Conservation (phyloP, 1,284 basidiomycete species). For the Cryptococcus sp. region DNA sequence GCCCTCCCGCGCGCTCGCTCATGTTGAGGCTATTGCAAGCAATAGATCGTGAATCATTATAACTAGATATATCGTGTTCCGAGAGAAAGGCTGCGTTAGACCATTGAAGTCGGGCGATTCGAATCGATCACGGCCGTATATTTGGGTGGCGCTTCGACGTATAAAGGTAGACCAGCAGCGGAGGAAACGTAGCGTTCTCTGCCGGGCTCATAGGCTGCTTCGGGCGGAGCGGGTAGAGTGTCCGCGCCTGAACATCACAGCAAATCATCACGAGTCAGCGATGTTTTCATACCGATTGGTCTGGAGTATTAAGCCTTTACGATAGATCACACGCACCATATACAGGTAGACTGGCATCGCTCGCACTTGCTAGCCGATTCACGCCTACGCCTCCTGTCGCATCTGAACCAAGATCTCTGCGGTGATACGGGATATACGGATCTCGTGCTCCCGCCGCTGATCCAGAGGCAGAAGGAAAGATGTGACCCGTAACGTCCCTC, state of each 20-base stretch:
- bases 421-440: no score
- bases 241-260: neutral
- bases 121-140: neutral
- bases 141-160: neutral
- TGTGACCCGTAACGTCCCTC: no score
- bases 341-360: neutral
- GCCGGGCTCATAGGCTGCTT: constrained; percentile 1
- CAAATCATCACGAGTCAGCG: neutral
- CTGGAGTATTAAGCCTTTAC: neutral
- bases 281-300: no score
- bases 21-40: no score
- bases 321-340: neutral
- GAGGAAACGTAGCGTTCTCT: neutral
- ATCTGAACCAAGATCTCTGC: no score
- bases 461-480: no score
- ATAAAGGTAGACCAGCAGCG: neutral
- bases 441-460: no score
- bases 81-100: no score
- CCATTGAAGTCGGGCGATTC: no score
- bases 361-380: neutral
- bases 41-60: no score
- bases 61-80: no score
- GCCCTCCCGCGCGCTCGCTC: no score
- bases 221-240: neutral
- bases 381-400: neutral